Evolutionary conservation across 2,329 filamentous ascomycete species (phyloP).

Genomic region (Xylaria polymorpha): DNA sequence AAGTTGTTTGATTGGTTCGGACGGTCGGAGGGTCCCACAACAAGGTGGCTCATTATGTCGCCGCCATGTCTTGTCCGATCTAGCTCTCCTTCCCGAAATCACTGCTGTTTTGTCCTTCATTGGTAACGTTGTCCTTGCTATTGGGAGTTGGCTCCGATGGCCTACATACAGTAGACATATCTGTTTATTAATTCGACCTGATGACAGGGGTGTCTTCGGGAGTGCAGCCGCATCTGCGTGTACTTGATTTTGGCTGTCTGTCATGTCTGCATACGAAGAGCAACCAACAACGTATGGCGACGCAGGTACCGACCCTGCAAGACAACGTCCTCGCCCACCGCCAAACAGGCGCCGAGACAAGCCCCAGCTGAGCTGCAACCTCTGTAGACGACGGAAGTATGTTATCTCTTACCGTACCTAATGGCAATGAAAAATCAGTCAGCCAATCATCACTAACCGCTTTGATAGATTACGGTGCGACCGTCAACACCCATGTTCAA

Average conservation of each 20-base stretch:
- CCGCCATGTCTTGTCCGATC: neutral
- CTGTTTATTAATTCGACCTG: neutral
- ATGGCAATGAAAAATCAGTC: neutral
- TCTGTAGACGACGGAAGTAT: conserved; percentile 42
- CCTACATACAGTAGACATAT: neutral
- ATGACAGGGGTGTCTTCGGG: conserved; percentile 24
- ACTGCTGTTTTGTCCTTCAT: neutral
- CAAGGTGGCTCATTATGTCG: neutral
- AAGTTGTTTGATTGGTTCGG: conserved; percentile 33
- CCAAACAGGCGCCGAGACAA: conserved; percentile 43
- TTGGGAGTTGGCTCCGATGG: conserved; percentile 10
- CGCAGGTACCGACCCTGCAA: conserved; percentile 9
- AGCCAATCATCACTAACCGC: conserved; percentile 10
- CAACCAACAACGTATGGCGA: neutral
- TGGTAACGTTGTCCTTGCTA: conserved; percentile 2
- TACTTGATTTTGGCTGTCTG: neutral
- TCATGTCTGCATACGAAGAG: conserved; percentile 30
- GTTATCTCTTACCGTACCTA: conserved; percentile 2
- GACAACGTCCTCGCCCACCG: conserved; percentile 38
- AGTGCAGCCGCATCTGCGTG: conserved; percentile 1
- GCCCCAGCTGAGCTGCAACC: conserved; percentile 42
- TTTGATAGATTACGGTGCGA: conserved; percentile 39
- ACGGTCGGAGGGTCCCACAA: conserved; percentile 34
- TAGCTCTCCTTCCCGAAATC: conserved; percentile 7
- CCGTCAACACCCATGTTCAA: conserved; percentile 40